Conservation (phyloP, 2,329 filamentous ascomycete genomes). For the Fusarium nurragi region DNA sequence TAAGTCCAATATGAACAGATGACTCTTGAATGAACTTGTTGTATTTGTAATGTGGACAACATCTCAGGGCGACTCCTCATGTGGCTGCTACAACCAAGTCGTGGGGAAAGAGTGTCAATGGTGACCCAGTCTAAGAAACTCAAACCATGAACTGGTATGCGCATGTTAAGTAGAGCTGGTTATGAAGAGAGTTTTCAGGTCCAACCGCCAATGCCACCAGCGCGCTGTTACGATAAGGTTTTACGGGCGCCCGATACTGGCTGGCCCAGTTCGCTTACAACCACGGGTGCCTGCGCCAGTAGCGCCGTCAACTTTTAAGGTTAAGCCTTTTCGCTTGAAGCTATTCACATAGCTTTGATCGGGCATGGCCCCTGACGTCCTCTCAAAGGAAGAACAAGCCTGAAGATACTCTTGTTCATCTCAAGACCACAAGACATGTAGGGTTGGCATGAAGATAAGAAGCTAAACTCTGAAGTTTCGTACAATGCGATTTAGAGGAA, state of each 20-base stretch:
- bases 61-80: too few species aligned
- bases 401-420: too few species aligned
- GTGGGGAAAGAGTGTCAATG: neutral
- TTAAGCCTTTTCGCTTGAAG: constrained; percentile 28
- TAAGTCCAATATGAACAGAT: too few species aligned
- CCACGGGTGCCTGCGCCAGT: constrained; percentile 34
- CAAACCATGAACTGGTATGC: constrained; percentile 25
- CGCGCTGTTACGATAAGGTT: constrained; percentile 23
- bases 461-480: too few species aligned
- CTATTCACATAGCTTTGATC: constrained; percentile 19
- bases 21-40: too few species aligned
- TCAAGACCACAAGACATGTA: too few species aligned
- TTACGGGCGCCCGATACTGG: constrained; percentile 3
- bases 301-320: constrained; percentile 1
- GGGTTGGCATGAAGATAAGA: too few species aligned
- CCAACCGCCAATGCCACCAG: neutral
- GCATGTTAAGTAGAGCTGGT: neutral
- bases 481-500: too few species aligned
- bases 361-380: constrained; percentile 7
- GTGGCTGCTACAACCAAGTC: too few species aligned
- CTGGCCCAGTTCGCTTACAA: neutral
- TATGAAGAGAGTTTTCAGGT: neutral
- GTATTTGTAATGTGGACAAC: too few species aligned
- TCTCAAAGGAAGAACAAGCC: too few species aligned
- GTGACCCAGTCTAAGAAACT: constrained; percentile 10